Evolutionary conservation across 2,329 filamentous ascomycete species (phyloP).

Genomic region (Lasiodiplodia gonubiensis): DNA sequence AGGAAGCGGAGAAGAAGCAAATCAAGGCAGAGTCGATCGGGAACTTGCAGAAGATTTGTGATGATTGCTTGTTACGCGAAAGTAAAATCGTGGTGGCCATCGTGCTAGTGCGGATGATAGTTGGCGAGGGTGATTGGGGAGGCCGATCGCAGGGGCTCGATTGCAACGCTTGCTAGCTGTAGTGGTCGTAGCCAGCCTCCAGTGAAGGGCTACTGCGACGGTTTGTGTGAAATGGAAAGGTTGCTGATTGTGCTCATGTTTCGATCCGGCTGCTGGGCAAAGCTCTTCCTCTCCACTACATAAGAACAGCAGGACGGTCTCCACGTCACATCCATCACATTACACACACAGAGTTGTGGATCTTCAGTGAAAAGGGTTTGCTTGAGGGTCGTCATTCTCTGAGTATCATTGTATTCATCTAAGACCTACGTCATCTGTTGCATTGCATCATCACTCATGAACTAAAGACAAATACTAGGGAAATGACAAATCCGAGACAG

Average conservation of each 20-base stretch:
- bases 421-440: background rate
- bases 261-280: background rate
- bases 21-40: slow-evolving; percentile 6
- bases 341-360: background rate
- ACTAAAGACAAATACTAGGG: background rate
- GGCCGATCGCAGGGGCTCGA: slow-evolving; percentile 11
- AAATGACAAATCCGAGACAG: background rate
- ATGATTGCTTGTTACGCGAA: background rate
- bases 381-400: background rate
- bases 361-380: background rate
- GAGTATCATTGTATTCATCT: slow-evolving; percentile 2
- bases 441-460: slow-evolving; percentile 1
- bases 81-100: slow-evolving; percentile 15
- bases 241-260: background rate
- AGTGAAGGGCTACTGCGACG: background rate
- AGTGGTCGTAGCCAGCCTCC: background rate
- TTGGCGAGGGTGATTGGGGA: slow-evolving; percentile 16
- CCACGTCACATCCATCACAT: background rate
- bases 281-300: background rate
- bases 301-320: background rate
- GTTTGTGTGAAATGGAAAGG: background rate
- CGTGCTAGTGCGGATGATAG: slow-evolving; percentile 8
- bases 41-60: slow-evolving; percentile 14
- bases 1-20: background rate
- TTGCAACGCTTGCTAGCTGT: background rate